These are phyloP conservation scores for Ogataea henricii DNA, from an alignment of 805 yeast genomes.

Conservation along the genomic window DNA sequence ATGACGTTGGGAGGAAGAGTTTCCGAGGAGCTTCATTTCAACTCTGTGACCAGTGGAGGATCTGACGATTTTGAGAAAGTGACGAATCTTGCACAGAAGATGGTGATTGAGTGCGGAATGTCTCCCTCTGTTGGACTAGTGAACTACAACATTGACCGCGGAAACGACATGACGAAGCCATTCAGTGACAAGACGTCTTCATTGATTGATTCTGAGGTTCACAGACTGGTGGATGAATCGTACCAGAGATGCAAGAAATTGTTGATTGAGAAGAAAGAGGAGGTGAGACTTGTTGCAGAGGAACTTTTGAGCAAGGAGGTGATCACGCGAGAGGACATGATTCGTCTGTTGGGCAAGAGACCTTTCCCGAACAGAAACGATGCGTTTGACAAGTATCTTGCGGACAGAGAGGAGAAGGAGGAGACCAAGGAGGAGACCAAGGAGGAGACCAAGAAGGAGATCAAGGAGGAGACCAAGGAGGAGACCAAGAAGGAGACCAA, in stretches of 20 bases:
- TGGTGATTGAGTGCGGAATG: conserved; percentile 91
- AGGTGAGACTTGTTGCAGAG: conserved; percentile 73
- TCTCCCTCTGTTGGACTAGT: conserved; percentile 71
- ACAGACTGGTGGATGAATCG: conserved; percentile 65
- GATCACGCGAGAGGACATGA: conserved; percentile 81
- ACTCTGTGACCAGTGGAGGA: conserved; percentile 88
- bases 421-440: conserved; percentile 9
- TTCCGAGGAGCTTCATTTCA: conserved; percentile 85
- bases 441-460: conserved; percentile 1
- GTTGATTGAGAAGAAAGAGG: conserved; percentile 55
- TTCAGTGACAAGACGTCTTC: conserved; percentile 74
- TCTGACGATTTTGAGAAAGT: conserved; percentile 91
- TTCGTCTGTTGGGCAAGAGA: conserved; percentile 71
- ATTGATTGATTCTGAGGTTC: conserved; percentile 68
- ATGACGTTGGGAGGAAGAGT: conserved; percentile 95
- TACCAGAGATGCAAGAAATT: conserved; percentile 59
- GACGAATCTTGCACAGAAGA: conserved; percentile 82
- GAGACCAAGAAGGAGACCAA: not conserved
- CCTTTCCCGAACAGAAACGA: conserved; percentile 80
- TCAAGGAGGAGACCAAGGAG: not conserved
- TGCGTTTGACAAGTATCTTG: conserved; percentile 87
- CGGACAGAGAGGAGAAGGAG: conserved; percentile 21
- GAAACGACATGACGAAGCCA: conserved; percentile 56
- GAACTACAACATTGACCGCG: conserved; percentile 52
- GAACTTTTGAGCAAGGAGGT: conserved; percentile 72